phyloP scores from a whole-genome alignment of 2,329 filamentous ascomycete species.

The Fusarium sp. region DNA sequence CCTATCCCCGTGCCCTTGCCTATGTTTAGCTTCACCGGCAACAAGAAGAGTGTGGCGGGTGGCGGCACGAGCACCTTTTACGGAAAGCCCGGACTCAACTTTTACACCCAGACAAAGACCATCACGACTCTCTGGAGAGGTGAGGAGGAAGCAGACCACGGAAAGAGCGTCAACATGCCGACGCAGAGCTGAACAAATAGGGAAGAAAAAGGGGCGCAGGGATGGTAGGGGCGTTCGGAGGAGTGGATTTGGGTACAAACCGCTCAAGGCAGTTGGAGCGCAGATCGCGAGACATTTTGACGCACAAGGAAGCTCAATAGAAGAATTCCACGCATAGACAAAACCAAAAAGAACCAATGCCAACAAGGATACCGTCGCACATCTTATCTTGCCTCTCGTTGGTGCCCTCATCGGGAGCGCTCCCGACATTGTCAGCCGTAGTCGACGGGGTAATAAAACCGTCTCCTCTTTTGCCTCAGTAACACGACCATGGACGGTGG shows the following conservation, averaged over 20 bases:
- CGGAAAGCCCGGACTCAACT: constrained; percentile 75
- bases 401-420: constrained; percentile 13
- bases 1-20: constrained; percentile 44
- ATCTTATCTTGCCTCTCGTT: background rate
- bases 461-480: background rate
- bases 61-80: constrained; percentile 79
- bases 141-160: constrained; percentile 62
- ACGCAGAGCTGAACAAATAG: constrained; percentile 3
- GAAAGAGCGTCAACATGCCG: constrained; percentile 4
- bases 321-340: background rate
- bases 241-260: background rate
- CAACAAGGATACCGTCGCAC: background rate
- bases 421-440: constrained; percentile 9
- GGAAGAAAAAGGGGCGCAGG: background rate
- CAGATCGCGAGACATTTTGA: constrained; percentile 4
- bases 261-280: background rate
- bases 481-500: constrained; percentile 1
- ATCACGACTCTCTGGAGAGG: constrained; percentile 76
- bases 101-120: constrained; percentile 81
- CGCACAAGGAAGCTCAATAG: background rate
- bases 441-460: constrained; percentile 29
- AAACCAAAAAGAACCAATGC: background rate
- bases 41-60: constrained; percentile 75
- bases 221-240: background rate
- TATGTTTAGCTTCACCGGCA: constrained; percentile 46